These are phyloP conservation scores for Hypoxylon sp. DNA, from an alignment of 2,329 filamentous ascomycete species.

Conservation along the genomic window DNA sequence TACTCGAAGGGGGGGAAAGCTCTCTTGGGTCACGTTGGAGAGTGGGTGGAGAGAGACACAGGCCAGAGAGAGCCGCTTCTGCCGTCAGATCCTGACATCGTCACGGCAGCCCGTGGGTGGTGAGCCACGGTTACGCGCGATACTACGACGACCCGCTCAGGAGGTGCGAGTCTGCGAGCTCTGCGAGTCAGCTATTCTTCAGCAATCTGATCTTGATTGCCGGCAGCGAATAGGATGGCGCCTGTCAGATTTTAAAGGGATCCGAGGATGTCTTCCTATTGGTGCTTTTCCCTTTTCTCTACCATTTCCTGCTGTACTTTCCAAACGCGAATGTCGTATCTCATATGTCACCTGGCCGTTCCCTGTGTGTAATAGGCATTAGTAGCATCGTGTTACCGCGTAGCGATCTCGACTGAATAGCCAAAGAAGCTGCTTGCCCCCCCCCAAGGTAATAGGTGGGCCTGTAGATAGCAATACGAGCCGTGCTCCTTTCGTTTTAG, in stretches of 20 bases:
- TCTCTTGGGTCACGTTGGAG: slow-evolving; percentile 24
- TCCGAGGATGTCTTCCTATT: slow-evolving; percentile 14
- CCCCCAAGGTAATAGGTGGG: too few relatives aligned
- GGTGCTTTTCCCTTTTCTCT: slow-evolving; percentile 16
- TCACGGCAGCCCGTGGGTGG: too few relatives aligned
- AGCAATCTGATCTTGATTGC: slow-evolving; percentile 15
- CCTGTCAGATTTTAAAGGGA: background rate
- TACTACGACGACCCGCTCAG: slow-evolving; percentile 26
- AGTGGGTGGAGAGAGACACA: too few relatives aligned
- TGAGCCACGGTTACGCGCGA: slow-evolving; percentile 3
- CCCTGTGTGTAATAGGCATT: background rate
- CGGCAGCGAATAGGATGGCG: background rate
- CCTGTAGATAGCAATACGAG: too few relatives aligned
- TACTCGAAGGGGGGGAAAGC: slow-evolving; percentile 5
- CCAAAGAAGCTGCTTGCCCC: background rate
- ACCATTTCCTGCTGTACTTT: background rate
- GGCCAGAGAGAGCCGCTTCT: slow-evolving; percentile 22
- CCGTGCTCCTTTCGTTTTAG: background rate
- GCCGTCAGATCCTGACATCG: slow-evolving; percentile 31
- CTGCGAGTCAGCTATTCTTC: slow-evolving; percentile 31
- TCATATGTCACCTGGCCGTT: background rate
- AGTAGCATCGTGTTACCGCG: background rate
- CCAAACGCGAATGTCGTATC: too few relatives aligned
- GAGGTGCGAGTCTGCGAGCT: slow-evolving; percentile 33
- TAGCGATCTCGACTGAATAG: background rate